Conservation (phyloP, 306 rosid genomes). For the Cucurbita maxima region DNA sequence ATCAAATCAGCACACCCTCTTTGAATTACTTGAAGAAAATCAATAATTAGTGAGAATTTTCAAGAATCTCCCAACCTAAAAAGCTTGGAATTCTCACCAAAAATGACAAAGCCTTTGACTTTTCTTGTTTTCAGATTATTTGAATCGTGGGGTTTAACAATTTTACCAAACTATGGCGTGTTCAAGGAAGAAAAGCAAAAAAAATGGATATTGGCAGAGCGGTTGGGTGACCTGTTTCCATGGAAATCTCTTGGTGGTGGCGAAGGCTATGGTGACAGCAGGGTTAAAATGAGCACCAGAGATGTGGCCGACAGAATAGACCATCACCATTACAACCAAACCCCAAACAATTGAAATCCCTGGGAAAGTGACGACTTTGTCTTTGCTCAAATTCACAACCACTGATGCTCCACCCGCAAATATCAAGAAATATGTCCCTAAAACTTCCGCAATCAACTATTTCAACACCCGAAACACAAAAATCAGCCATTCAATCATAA, state of each 20-base stretch:
- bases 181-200: neutral
- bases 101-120: neutral
- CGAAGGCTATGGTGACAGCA: conserved; percentile 79
- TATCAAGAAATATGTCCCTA: conserved; percentile 70
- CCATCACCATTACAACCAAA: conserved; percentile 36
- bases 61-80: no score
- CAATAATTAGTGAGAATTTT: no score
- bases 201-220: neutral
- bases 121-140: neutral
- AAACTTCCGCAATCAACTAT: conserved; percentile 59
- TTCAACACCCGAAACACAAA: neutral
- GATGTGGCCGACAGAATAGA: conserved; percentile 69
- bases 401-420: conserved; percentile 66
- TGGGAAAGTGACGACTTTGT: conserved; percentile 33
- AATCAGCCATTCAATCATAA: neutral
- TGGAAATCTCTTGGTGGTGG: conserved; percentile 46
- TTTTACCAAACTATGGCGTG: neutral
- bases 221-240: conserved; percentile 35
- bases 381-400: conserved; percentile 31
- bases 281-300: conserved; percentile 91
- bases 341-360: conserved; percentile 74
- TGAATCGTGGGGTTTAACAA: neutral
- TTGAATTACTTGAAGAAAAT: no score
- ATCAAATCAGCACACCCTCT: neutral
- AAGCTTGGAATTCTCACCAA: neutral